Evolutionary conservation across 176 grass and related monocot genomes (phyloP), one percentile per base, ranked within the genome.

Genomic region (Avena atlantica): DNA sequence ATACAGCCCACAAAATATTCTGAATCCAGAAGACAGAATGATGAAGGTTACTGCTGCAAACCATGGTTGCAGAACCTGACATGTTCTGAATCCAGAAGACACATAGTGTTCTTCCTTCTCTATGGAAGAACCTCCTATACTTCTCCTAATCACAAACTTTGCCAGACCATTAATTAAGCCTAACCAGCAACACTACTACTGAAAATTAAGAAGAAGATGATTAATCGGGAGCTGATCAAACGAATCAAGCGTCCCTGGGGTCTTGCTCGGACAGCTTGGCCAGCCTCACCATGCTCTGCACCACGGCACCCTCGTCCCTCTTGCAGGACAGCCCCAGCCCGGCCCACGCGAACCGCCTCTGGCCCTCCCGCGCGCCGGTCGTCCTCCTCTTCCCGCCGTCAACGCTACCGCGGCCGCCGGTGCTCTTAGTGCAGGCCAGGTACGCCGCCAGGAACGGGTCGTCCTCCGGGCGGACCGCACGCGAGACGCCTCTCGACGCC

Each of bases 401-500:
- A 34, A 34, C 31, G 31, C 31, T 34, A 34, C 31, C 31, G 31
- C 31, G 31, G 31, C n/a, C 23, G 56, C 1, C 19, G 79, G 2
- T 51, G 62, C 89, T 88, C 85, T 76, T 98, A 72, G 95, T 98
- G 91, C 93, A 98, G 55, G 94, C 95, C n/a, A 93, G 81, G 81
- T 90, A 92, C 63, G 95, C 95, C 2, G 95, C 89, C 6, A 98
- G 84, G 83, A 98, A 98, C 8, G 93, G 95, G 67, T 98, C 95
- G 14, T 90, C 93, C 61, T 87, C 93, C 1, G 88, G 91, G 53
- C 79, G 82, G 11, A 82, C 85, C 81, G 86, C 79, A 12, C 59
- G 82, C 5, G 79, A 58, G 40, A 66, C 65, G 17, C 55, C 84
- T 75, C 62, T 81, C 12, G 27, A 4, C 20, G 68, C 8, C 42